Evolutionary conservation across 1,284 basidiomycete genomes (phyloP).

Genomic region (Termitomyces sp.): DNA sequence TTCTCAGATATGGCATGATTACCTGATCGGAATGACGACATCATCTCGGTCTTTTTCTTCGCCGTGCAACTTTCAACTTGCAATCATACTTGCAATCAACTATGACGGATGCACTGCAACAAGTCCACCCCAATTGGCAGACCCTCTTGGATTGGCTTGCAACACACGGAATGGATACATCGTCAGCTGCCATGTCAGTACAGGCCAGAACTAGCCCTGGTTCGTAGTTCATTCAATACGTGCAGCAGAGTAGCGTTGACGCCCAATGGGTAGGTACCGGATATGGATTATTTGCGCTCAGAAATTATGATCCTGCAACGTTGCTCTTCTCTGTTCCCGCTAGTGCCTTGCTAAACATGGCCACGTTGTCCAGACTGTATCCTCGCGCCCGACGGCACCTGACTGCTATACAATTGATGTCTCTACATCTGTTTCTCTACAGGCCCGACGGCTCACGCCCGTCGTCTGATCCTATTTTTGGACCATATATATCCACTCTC

Average conservation of each 20-base stretch:
- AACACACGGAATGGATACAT: slow-evolving; percentile 45
- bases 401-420: slow-evolving; percentile 54
- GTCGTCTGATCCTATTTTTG: slow-evolving; percentile 58
- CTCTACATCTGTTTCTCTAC: slow-evolving; percentile 59
- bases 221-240: slow-evolving; percentile 20
- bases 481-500: slow-evolving; percentile 70
- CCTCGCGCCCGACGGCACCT: slow-evolving; percentile 36
- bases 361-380: slow-evolving; percentile 57
- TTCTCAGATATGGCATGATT: too few relatives aligned
- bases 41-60: neutral
- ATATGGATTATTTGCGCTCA: slow-evolving; percentile 61
- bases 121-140: slow-evolving; percentile 40
- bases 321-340: slow-evolving; percentile 66
- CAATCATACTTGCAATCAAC: too few relatives aligned
- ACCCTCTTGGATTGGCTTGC: slow-evolving; percentile 53
- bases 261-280: slow-evolving; percentile 48
- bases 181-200: slow-evolving; percentile 26
- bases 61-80: too few relatives aligned
- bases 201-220: slow-evolving; percentile 41
- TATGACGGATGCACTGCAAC: neutral
- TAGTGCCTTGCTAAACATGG: slow-evolving; percentile 63
- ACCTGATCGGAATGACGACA: slow-evolving; percentile 3
- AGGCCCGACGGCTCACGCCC: slow-evolving; percentile 30
- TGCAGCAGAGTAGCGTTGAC: neutral
- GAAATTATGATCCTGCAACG: slow-evolving; percentile 42